Evolutionary conservation across 2,329 filamentous ascomycete genomes (phyloP), one percentile per base, ranked within the genome.

Genomic region (Coniochaeta sp.): DNA sequence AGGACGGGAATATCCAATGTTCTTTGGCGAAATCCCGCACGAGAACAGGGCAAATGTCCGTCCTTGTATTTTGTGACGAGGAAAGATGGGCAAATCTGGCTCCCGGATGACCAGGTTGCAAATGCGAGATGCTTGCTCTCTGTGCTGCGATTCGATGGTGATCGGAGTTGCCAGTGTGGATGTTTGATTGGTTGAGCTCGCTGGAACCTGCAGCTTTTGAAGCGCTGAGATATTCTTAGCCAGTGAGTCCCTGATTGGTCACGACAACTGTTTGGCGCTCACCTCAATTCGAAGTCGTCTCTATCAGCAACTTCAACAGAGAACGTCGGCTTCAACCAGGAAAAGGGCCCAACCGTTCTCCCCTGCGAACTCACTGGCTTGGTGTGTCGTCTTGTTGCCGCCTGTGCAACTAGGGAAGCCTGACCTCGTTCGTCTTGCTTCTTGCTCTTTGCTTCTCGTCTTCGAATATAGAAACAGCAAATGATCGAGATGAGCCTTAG

Each of bases 221-320:
- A 58, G 56, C 56, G 56, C 56, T 38, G 54, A 9, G 38, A 40
- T 58, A 58, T 58, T 58, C 34, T 58, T 58, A 58, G 56, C 34
- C 19, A 28, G 38, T 24, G 2, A 14, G 3, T 28, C 22, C 3
- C 36, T 44, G 34, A 58, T 58, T 58, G 34, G 56, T 24, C 22
- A 24, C n/a, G 56, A 17, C 16, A 22, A 16, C 34, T 28, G 19
- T 44, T 34, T 34, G 26, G 19, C 56, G 54, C 31, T 34, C 31
- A 34, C 54, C 31, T 24, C 31, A 56, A 31, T 38, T 14, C 38
- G n/a, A 40, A n/a, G 6, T n/a, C 38, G 38, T 40, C 38, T 40
- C 38, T 9, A 16, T 40, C 38, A 19, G 38, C 16, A 9, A 6
- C 38, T 40, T 40, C 38, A 40, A 19, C 38, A n/a, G 38, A 58